Evolutionary conservation across 106 monocot species (phyloP).

Genomic region (Allium fistulosum): DNA sequence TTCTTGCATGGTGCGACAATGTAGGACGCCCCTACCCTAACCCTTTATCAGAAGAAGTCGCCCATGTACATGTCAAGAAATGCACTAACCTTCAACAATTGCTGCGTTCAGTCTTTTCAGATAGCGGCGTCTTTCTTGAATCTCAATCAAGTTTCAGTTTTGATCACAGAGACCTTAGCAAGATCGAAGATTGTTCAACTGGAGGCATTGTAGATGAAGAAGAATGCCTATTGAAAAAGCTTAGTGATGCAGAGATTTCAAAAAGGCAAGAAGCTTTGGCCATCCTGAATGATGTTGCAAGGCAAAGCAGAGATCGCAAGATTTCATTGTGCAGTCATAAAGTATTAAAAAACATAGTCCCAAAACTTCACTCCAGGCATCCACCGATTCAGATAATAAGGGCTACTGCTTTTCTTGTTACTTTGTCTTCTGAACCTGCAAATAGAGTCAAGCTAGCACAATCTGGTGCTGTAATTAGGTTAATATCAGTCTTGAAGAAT

Average conservation of each 20-base stretch:
- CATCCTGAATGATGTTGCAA: background rate
- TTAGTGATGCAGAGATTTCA: background rate
- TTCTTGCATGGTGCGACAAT: background rate
- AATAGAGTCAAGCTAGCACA: background rate
- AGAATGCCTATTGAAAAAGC: background rate
- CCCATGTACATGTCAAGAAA: background rate
- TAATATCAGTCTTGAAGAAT: background rate
- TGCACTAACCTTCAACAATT: too few species aligned
- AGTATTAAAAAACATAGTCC: background rate
- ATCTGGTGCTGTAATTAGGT: background rate
- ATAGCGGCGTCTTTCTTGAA: too few species aligned
- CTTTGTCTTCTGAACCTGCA: background rate
- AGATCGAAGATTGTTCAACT: background rate
- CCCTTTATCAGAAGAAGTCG: background rate
- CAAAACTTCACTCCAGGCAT: background rate
- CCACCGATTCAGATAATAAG: background rate
- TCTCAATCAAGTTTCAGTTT: too few species aligned
- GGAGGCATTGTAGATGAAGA: background rate
- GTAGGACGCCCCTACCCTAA: background rate
- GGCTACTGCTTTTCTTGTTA: background rate
- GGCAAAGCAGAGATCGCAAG: background rate
- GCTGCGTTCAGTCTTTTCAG: too few species aligned
- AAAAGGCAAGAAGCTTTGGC: background rate
- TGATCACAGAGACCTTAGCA: too few species aligned
- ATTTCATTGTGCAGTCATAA: background rate